Evolutionary conservation across 345 rosid species (phyloP).

Genomic region (Balakata baccata): DNA sequence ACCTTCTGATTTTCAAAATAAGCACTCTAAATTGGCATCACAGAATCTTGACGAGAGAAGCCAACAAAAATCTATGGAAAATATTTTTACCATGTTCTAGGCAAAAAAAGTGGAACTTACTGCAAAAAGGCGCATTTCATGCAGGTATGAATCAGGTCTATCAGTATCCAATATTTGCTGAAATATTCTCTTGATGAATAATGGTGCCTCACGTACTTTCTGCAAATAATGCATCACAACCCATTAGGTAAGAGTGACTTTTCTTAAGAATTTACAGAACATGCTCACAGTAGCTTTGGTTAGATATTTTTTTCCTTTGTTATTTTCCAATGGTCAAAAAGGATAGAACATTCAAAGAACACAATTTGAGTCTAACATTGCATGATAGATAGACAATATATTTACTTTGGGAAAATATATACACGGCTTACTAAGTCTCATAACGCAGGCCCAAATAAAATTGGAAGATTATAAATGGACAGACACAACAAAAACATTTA

Average conservation of each 20-base stretch:
- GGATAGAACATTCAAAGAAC: neutral
- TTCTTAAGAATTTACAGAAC: neutral
- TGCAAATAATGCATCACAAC: constrained; percentile 25
- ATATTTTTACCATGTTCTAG: neutral
- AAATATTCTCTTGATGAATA: constrained; percentile 61
- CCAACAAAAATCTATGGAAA: neutral
- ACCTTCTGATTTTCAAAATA: neutral
- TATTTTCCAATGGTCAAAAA: neutral
- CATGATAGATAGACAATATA: neutral
- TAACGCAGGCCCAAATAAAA: neutral
- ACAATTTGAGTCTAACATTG: neutral
- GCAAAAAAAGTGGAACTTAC: constrained; percentile 39
- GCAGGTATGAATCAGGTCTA: constrained; percentile 42
- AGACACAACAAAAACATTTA: neutral
- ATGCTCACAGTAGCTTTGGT: neutral
- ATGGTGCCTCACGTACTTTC: constrained; percentile 62
- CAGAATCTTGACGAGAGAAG: neutral
- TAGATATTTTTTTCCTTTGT: neutral
- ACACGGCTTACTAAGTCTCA: neutral
- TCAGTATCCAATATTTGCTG: constrained; percentile 77
- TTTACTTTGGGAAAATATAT: neutral
- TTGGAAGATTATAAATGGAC: neutral
- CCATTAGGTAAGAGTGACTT: constrained; percentile 9
- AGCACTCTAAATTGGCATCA: neutral
- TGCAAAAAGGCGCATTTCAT: constrained; percentile 67